A percentile compares a stretch with the other conserved stretches of the same genome.
phyloP scores from a whole-genome alignment of 2,329 filamentous ascomycete species.

The Tolypocladium paradoxum region DNA sequence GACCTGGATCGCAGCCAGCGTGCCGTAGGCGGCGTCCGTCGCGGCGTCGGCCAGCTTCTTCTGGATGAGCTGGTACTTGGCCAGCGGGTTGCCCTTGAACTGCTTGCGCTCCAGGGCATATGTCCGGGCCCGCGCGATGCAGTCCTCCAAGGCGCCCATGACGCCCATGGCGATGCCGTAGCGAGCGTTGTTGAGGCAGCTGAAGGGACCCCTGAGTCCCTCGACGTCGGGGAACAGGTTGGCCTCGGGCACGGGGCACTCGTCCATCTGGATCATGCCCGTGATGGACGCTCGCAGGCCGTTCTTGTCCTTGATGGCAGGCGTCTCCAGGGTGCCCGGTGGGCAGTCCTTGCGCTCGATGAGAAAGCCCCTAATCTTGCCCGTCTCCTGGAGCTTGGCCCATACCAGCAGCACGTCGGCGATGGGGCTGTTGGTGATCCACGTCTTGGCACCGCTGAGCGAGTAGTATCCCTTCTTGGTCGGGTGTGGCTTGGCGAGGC shows the following conservation, averaged over 20 bases:
- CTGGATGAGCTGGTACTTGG: slow-evolving; percentile 93
- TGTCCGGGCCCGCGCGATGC: slow-evolving; percentile 64
- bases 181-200: slow-evolving; percentile 85
- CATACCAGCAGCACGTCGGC: slow-evolving; percentile 78
- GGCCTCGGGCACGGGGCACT: slow-evolving; percentile 73
- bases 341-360: slow-evolving; percentile 80
- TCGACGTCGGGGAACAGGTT: slow-evolving; percentile 94
- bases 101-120: slow-evolving; percentile 92
- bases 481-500: slow-evolving; percentile 71
- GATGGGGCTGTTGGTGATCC: slow-evolving; percentile 93
- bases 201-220: slow-evolving; percentile 80
- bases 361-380: slow-evolving; percentile 89
- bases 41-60: slow-evolving; percentile 93
- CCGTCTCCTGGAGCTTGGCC: slow-evolving; percentile 85
- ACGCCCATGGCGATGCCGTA: slow-evolving; percentile 91
- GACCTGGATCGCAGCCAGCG: slow-evolving; percentile 83
- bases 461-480: slow-evolving; percentile 73
- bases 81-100: slow-evolving; percentile 91
- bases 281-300: slow-evolving; percentile 88
- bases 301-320: slow-evolving; percentile 88
- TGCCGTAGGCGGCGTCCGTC: slow-evolving; percentile 84
- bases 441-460: slow-evolving; percentile 77
- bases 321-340: slow-evolving; percentile 81
- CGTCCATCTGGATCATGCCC: slow-evolving; percentile 94
- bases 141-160: slow-evolving; percentile 91